Percentiles rank a stretch among this genome's conserved stretches.
These are phyloP conservation scores for Bryoerythrophyllum caledonicum DNA, from an alignment of 225 moss, liverwort and hornwort species.

Conservation along the genomic window DNA sequence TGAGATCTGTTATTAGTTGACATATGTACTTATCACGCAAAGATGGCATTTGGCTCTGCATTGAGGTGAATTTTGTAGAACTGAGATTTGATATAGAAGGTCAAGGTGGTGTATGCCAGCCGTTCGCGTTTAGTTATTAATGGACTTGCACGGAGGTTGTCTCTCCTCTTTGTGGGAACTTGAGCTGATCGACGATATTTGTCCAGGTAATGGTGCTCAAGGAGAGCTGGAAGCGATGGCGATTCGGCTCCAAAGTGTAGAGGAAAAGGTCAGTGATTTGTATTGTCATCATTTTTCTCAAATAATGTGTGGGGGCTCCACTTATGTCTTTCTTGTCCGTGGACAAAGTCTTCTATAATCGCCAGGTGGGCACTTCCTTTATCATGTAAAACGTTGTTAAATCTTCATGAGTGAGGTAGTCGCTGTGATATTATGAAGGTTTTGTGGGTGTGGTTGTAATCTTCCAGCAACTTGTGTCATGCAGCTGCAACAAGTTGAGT, in stretches of 20 bases:
- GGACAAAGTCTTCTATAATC: background rate
- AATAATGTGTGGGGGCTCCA: background rate
- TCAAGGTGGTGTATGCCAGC: background rate
- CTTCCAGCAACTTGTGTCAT: constrained; percentile 17
- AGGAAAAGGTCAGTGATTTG: constrained; percentile 51
- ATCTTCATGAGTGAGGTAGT: constrained; percentile 5
- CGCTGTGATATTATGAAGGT: background rate
- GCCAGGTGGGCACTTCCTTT: constrained; percentile 11
- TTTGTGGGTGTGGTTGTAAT: constrained; percentile 8
- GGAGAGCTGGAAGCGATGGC: constrained; percentile 57
- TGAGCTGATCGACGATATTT: background rate
- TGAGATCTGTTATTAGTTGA: background rate
- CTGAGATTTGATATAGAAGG: constrained; percentile 1
- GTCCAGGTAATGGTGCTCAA: constrained; percentile 47
- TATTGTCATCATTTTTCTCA: background rate
- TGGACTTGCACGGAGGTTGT: background rate
- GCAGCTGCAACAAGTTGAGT: constrained; percentile 58
- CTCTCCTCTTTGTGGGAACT: constrained; percentile 8
- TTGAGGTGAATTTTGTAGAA: constrained; percentile 12
- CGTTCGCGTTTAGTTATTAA: background rate
- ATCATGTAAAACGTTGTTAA: background rate
- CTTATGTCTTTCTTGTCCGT: constrained; percentile 4
- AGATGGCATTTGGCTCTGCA: constrained; percentile 20
- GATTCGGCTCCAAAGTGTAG: constrained; percentile 43
- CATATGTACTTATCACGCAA: background rate